Conservation (phyloP, 2,329 filamentous ascomycete species). For the Cladobotryum protrusum region DNA sequence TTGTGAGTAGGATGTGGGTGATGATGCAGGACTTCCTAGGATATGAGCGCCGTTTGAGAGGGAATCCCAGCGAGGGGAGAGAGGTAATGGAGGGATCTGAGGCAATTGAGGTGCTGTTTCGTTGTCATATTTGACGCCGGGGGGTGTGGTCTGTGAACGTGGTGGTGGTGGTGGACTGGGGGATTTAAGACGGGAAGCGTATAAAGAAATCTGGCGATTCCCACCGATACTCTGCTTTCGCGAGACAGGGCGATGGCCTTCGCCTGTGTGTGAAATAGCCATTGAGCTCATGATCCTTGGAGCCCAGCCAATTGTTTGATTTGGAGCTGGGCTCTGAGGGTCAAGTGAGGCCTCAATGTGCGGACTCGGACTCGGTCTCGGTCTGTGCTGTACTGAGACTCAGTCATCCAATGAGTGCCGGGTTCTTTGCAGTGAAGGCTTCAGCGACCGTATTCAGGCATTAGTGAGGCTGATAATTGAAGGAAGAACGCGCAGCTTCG, state of each 20-base stretch:
- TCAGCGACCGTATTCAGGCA: conserved; percentile 6
- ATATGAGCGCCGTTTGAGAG: conserved; percentile 24
- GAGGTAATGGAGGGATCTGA: conserved; percentile 29
- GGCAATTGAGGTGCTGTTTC: conserved; percentile 14
- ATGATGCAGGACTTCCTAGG: conserved; percentile 17
- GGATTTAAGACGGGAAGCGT: conserved; percentile 18
- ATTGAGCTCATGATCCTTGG: conserved; percentile 17
- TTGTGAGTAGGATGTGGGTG: conserved; percentile 10
- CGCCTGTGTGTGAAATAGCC: conserved; percentile 13
- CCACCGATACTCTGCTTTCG: conserved; percentile 11
- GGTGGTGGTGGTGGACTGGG: conserved; percentile 14
- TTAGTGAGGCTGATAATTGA: conserved; percentile 4
- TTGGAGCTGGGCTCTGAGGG: conserved; percentile 13
- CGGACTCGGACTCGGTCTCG: neutral
- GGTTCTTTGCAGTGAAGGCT: neutral
- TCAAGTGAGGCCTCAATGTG: neutral
- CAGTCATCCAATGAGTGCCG: neutral
- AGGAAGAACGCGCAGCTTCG: conserved; percentile 6
- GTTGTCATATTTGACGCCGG: neutral
- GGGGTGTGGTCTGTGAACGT: conserved; percentile 2
- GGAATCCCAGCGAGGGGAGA: conserved; percentile 42
- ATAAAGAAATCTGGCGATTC: conserved; percentile 18
- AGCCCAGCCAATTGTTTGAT: conserved; percentile 15
- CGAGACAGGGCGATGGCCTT: conserved; percentile 7
- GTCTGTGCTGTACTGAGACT: neutral